A percentile compares a stretch with the other conserved stretches of the same genome.
Evolutionary conservation across 441 rosid species (phyloP).

Genomic region (Aleurites moluccanus): DNA sequence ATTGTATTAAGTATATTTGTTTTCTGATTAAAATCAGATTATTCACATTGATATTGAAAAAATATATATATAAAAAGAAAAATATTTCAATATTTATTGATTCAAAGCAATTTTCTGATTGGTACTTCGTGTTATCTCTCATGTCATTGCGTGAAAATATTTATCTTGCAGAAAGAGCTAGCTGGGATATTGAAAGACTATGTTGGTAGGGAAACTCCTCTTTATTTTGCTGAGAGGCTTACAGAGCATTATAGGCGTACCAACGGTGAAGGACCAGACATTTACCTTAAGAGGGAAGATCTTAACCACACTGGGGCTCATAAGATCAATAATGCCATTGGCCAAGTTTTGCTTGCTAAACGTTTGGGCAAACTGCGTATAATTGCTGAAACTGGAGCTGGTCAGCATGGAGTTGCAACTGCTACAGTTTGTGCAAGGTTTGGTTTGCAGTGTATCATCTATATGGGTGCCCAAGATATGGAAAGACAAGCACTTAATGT

Average conservation of each 20-base stretch:
- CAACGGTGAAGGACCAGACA: slow-evolving; percentile 75
- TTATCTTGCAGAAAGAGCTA: slow-evolving; percentile 58
- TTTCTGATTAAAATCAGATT: background rate
- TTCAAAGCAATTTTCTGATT: background rate
- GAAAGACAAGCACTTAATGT: slow-evolving; percentile 89
- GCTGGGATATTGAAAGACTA: slow-evolving; percentile 78
- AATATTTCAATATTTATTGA: no score
- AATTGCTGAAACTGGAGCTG: slow-evolving; percentile 96
- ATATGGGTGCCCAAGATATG: slow-evolving; percentile 98
- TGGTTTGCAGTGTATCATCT: slow-evolving; percentile 72
- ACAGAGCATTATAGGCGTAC: slow-evolving; percentile 71
- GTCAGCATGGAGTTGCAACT: slow-evolving; percentile 96
- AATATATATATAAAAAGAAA: no score
- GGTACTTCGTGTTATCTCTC: background rate
- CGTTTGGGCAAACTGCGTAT: slow-evolving; percentile 75
- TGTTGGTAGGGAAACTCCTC: slow-evolving; percentile 91
- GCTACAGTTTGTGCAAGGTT: slow-evolving; percentile 95
- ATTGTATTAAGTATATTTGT: background rate
- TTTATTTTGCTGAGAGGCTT: slow-evolving; percentile 87
- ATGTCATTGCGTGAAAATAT: background rate
- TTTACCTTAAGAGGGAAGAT: slow-evolving; percentile 94
- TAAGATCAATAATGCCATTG: slow-evolving; percentile 91
- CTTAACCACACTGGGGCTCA: slow-evolving; percentile 94
- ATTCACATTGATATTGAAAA: no score
- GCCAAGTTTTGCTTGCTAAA: slow-evolving; percentile 88